Percentiles rank a stretch among this genome's conserved stretches.
Conservation (phyloP, 2,329 filamentous ascomycete species). For the Calonectria pauciramosa region DNA sequence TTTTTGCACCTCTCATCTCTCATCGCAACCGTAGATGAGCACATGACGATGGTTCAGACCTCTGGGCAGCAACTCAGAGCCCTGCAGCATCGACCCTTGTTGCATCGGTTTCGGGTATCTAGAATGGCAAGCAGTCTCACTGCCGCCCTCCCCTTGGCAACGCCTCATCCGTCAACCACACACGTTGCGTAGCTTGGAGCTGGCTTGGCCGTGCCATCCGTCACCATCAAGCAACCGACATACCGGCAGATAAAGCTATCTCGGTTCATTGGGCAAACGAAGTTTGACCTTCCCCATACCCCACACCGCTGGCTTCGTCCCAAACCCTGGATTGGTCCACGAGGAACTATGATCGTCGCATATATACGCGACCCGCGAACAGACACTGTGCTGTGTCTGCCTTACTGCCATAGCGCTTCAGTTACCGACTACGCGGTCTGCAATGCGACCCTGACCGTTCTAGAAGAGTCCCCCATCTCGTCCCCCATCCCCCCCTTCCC, state of each 20-base stretch:
- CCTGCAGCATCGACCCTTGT: not conserved
- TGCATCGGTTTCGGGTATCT: conserved; percentile 14
- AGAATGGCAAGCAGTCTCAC: conserved; percentile 6
- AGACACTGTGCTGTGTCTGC: conserved; percentile 1
- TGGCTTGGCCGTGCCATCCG: not conserved
- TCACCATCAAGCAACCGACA: not conserved
- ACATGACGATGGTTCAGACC: not conserved
- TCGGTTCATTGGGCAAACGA: not conserved
- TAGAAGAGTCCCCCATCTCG: conserved; percentile 34
- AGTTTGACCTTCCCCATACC: not conserved
- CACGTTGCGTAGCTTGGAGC: not conserved
- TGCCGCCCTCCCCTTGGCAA: not conserved
- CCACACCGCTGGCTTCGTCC: not conserved
- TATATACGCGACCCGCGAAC: not conserved
- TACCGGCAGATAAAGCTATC: not conserved
- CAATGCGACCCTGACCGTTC: conserved; percentile 34
- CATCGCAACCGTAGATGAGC: not conserved
- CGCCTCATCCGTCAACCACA: not conserved
- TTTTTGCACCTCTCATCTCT: not conserved
- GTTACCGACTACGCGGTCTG: conserved; percentile 20
- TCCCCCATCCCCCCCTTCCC: conserved; percentile 29
- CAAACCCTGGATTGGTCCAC: not conserved
- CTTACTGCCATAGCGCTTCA: not conserved
- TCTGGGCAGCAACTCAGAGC: not conserved
- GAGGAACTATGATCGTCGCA: conserved; percentile 8